Evolutionary conservation across 1,139 yeast species (phyloP).

Genomic region (Spencermartinsiella ligniputridi): DNA sequence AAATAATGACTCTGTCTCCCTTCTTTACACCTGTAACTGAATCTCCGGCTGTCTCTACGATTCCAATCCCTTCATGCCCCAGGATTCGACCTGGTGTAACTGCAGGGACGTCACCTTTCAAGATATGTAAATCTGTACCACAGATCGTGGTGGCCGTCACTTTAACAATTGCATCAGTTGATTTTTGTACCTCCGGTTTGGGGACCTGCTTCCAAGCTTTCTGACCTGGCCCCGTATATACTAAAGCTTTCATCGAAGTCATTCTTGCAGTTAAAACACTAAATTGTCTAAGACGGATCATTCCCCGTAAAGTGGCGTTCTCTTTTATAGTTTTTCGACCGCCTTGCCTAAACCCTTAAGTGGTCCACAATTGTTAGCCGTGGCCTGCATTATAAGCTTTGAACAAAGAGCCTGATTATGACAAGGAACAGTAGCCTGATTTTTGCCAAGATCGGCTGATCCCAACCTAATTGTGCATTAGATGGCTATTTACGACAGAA

Average conservation of each 20-base stretch:
- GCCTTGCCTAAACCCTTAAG: too few relatives aligned
- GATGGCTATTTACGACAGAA: too few relatives aligned
- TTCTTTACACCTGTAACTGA: conserved; percentile 35
- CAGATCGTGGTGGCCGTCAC: conserved; percentile 44
- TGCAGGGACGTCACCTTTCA: conserved; percentile 48
- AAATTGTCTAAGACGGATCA: too few relatives aligned
- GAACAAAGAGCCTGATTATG: too few relatives aligned
- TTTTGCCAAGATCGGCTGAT: too few relatives aligned
- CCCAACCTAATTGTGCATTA: too few relatives aligned
- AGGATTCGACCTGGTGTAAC: conserved; percentile 42
- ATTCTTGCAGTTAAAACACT: too few relatives aligned
- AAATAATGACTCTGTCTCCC: conserved; percentile 45
- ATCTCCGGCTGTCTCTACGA: conserved; percentile 39
- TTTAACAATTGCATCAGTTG: conserved; percentile 45
- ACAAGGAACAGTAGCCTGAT: too few relatives aligned
- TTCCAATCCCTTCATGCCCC: conserved; percentile 55
- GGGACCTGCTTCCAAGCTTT: conserved; percentile 36
- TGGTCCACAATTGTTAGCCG: too few relatives aligned
- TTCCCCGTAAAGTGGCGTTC: too few relatives aligned
- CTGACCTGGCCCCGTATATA: conserved; percentile 41
- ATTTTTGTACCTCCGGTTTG: conserved; percentile 34
- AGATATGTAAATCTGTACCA: conserved; percentile 47
- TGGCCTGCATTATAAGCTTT: too few relatives aligned
- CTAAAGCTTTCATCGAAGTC: conserved; percentile 40
- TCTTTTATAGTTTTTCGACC: too few relatives aligned